Conservation (phyloP, 331 rosid genomes). For the Spiraea crenata region DNA sequence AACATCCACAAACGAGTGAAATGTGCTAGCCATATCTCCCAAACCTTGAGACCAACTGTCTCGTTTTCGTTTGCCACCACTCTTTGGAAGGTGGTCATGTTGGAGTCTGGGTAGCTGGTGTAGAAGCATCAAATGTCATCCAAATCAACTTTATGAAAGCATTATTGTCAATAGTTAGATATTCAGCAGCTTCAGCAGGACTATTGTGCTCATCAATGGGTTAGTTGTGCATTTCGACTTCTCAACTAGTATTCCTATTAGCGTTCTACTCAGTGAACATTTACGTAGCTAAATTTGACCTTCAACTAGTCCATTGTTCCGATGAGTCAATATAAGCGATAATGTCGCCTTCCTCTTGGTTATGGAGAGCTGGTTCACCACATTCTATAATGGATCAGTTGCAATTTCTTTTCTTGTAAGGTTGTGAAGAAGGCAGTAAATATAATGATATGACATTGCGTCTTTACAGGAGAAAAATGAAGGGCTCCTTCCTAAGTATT, state of each 20-base stretch:
- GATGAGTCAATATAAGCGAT: not conserved
- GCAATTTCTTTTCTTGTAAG: slow-evolving; percentile 1
- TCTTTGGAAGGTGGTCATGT: no score
- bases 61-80: no score
- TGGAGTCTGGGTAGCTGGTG: no score
- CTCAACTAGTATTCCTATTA: no score
- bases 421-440: not conserved
- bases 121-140: no score
- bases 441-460: not conserved
- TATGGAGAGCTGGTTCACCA: not conserved
- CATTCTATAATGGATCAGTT: not conserved
- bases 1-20: not conserved
- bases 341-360: not conserved
- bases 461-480: not conserved
- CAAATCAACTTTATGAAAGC: no score
- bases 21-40: not conserved
- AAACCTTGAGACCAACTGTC: not conserved
- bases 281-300: not conserved
- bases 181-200: not conserved
- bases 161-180: not conserved
- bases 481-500: not conserved
- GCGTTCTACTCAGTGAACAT: not conserved
- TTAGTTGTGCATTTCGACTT: no score
- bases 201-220: not conserved
- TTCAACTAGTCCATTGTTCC: not conserved